These are phyloP conservation scores for Pseudopyricularia cyperi DNA, from an alignment of 2,329 filamentous ascomycete genomes.

Conservation along the genomic window DNA sequence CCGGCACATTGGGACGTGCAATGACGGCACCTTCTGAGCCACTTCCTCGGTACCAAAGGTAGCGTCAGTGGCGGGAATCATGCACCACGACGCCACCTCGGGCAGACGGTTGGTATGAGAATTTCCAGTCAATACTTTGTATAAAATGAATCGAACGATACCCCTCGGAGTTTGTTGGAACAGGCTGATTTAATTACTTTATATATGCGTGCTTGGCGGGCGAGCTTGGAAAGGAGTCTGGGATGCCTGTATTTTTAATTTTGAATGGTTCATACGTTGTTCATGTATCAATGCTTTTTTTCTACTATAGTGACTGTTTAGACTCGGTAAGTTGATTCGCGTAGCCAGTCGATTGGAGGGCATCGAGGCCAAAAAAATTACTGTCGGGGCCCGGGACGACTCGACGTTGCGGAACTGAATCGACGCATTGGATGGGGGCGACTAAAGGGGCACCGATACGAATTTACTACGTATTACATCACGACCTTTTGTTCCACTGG, in stretches of 20 bases:
- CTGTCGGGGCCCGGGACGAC: too few relatives aligned
- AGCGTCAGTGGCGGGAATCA: neutral
- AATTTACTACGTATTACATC: too few relatives aligned
- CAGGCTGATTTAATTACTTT: neutral
- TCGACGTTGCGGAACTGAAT: too few relatives aligned
- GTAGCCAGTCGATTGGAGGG: too few relatives aligned
- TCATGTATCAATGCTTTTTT: too few relatives aligned
- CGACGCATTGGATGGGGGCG: too few relatives aligned
- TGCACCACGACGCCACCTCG: neutral
- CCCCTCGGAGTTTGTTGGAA: neutral
- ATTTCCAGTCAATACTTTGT: neutral
- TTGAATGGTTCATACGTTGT: too few relatives aligned
- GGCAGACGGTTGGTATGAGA: neutral
- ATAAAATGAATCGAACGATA: neutral
- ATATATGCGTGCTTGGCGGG: neutral
- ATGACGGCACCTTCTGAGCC: conserved; percentile 9
- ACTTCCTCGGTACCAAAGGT: conserved; percentile 17
- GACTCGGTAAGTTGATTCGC: too few relatives aligned
- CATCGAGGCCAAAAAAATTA: too few relatives aligned
- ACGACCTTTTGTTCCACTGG: too few relatives aligned
- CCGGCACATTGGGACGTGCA: neutral
- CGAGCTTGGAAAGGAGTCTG: neutral
- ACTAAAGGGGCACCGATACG: too few relatives aligned
- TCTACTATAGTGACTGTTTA: too few relatives aligned
- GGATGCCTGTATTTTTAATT: neutral